Conservation (phyloP, 306 rosid species). For the Phaseolus lunatus region DNA sequence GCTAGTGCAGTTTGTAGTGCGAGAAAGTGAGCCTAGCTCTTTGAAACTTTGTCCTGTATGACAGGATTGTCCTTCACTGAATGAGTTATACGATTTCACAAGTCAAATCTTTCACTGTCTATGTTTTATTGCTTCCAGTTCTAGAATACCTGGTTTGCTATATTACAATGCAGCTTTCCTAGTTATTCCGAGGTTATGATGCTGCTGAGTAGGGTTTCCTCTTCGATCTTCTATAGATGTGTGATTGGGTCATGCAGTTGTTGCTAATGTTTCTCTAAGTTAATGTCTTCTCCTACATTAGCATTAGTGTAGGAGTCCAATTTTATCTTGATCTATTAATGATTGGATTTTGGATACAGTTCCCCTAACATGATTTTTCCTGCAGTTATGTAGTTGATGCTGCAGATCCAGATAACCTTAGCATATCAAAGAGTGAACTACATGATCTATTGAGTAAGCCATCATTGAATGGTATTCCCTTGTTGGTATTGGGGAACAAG, state of each 20-base stretch:
- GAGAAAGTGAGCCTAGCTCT: constrained; percentile 25
- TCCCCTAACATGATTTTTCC: constrained; percentile 42
- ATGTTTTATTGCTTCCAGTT: constrained; percentile 32
- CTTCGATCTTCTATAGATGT: constrained; percentile 23
- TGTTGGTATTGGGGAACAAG: constrained; percentile 91
- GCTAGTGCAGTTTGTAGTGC: not conserved
- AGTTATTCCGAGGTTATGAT: constrained; percentile 8
- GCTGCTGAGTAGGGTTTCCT: constrained; percentile 22
- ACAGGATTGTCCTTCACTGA: constrained; percentile 15
- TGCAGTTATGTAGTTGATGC: constrained; percentile 93
- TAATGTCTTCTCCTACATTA: constrained; percentile 12
- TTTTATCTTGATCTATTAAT: not conserved
- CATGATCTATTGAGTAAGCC: constrained; percentile 83
- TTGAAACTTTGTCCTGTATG: constrained; percentile 13
- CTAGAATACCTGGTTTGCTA: constrained; percentile 16
- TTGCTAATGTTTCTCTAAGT: constrained; percentile 6
- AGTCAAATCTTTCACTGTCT: constrained; percentile 9
- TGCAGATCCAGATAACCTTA: constrained; percentile 84
- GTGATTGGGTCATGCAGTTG: constrained; percentile 13
- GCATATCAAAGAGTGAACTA: constrained; percentile 77
- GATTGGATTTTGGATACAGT: not conserved
- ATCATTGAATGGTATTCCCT: constrained; percentile 81
- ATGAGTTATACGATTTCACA: not conserved
- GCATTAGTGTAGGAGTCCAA: not conserved
- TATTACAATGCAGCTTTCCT: constrained; percentile 25